A percentile compares a stretch with the other conserved stretches of the same genome.
Conservation (phyloP, 148 eudicot genomes). For the Camellia granthamiana region DNA sequence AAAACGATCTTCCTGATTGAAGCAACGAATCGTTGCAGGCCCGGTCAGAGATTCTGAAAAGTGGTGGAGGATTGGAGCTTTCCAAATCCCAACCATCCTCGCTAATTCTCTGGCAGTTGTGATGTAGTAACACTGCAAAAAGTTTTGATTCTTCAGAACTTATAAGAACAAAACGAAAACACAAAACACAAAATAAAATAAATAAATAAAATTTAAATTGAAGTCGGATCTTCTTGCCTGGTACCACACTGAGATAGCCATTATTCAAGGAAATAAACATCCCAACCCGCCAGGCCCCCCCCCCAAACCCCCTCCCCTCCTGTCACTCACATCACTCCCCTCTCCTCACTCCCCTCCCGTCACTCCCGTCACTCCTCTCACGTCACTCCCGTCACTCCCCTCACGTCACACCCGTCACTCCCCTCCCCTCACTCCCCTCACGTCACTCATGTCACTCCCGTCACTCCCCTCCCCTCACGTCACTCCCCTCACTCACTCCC, state of each 20-base stretch:
- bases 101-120: constrained; percentile 86
- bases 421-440: no score
- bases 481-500: no score
- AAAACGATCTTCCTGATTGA: constrained; percentile 71
- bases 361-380: no score
- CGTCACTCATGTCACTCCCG: no score
- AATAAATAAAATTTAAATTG: background rate
- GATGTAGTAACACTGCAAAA: constrained; percentile 72
- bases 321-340: no score
- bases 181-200: background rate
- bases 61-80: constrained; percentile 83
- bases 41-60: constrained; percentile 77
- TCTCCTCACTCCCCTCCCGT: no score
- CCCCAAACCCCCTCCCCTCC: no score
- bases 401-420: no score
- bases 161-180: background rate
- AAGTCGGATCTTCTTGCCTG: constrained; percentile 52
- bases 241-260: constrained; percentile 73
- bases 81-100: constrained; percentile 74
- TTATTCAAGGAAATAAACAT: no score
- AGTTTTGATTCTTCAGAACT: constrained; percentile 6
- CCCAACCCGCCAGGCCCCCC: no score
- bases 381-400: no score
- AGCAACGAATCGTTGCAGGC: constrained; percentile 71
- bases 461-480: no score